These are phyloP conservation scores for Eutrema yunnanense DNA, from an alignment of 345 rosid genomes.

Conservation along the genomic window DNA sequence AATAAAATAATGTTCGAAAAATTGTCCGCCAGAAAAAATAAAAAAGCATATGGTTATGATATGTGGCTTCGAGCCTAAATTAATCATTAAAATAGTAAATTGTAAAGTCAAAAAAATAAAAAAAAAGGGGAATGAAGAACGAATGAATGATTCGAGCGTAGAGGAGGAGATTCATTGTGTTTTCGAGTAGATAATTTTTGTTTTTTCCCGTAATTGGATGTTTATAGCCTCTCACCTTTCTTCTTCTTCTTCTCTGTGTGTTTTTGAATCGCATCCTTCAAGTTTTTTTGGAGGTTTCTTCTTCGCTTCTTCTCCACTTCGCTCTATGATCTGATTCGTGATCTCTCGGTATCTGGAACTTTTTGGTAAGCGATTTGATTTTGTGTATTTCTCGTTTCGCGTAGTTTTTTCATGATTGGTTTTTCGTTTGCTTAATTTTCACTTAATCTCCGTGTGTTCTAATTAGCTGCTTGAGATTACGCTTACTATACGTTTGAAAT, in stretches of 20 bases:
- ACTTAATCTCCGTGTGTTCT: neutral
- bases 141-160: constrained; percentile 15
- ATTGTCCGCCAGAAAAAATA: constrained; percentile 26
- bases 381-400: neutral
- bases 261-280: neutral
- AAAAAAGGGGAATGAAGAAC: neutral
- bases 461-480: constrained; percentile 1
- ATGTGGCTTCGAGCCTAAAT: constrained; percentile 15
- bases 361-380: constrained; percentile 10
- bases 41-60: constrained; percentile 11
- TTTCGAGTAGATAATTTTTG: constrained; percentile 24
- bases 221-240: constrained; percentile 25
- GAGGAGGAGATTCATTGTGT: constrained; percentile 12
- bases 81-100: constrained; percentile 1
- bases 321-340: constrained; percentile 15
- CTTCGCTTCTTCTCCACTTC: constrained; percentile 8
- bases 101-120: neutral
- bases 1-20: constrained; percentile 20
- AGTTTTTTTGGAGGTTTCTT: neutral
- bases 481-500: neutral
- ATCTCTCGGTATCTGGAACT: constrained; percentile 10
- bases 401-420: constrained; percentile 4
- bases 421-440: neutral
- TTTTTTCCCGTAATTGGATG: constrained; percentile 15
- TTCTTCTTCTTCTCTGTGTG: neutral